phyloP scores from a whole-genome alignment of 805 yeast genomes.

The Monosporozyma aerobia region DNA sequence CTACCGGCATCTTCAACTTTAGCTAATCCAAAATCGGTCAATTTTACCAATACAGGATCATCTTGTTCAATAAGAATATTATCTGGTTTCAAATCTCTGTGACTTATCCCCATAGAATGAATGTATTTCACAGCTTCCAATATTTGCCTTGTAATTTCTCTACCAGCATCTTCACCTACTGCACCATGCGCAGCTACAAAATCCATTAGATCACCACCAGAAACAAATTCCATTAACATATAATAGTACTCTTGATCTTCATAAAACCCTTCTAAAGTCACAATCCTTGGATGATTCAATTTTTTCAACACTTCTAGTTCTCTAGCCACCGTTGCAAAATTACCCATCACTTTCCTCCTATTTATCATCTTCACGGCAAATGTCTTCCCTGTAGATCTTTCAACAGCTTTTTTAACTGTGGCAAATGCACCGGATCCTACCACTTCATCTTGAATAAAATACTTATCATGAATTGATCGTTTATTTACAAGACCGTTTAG shows the following conservation, averaged over 20 bases:
- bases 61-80: conserved; percentile 84
- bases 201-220: conserved; percentile 98
- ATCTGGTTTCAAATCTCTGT: conserved; percentile 93
- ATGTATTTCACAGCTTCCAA: conserved; percentile 78
- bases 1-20: conserved; percentile 79
- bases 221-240: conserved; percentile 89
- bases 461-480: conserved; percentile 45
- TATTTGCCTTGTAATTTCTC: conserved; percentile 78
- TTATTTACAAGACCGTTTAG: background rate
- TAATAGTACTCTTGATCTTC: conserved; percentile 77
- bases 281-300: conserved; percentile 79
- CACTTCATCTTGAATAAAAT: conserved; percentile 70
- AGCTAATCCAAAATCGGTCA: conserved; percentile 94
- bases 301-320: conserved; percentile 74
- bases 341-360: conserved; percentile 69
- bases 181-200: conserved; percentile 88
- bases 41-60: conserved; percentile 84
- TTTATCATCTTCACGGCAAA: conserved; percentile 88
- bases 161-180: conserved; percentile 83
- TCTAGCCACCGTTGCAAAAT: conserved; percentile 72
- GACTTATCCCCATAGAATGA: conserved; percentile 86
- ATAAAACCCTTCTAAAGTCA: conserved; percentile 69
- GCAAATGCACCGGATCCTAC: conserved; percentile 99
- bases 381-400: conserved; percentile 73
- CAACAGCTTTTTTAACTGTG: conserved; percentile 83